A percentile compares a stretch with the other conserved stretches of the same genome.
These are phyloP conservation scores for Aristolochia contorta DNA, from an alignment of 164 flowering plant species.

Conservation along the genomic window DNA sequence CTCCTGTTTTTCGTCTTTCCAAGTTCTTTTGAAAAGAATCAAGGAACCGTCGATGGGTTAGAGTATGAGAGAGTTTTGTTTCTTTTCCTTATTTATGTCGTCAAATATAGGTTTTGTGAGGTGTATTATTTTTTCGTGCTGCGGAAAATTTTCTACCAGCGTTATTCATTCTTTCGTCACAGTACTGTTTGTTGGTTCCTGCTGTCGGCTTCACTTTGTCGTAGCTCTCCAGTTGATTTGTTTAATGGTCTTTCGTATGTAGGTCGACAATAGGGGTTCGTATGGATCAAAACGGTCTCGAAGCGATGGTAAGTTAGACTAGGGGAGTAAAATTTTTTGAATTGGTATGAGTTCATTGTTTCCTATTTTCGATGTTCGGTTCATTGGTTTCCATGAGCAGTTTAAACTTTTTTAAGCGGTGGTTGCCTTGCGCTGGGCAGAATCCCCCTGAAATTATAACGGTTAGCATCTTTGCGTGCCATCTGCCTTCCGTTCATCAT, in stretches of 20 bases:
- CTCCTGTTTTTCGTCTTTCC: no score
- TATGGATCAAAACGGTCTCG: constrained; percentile 34
- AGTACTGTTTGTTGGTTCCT: neutral
- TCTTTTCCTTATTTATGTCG: no score
- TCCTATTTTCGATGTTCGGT: neutral
- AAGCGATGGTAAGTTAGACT: constrained; percentile 22
- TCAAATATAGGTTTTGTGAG: no score
- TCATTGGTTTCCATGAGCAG: neutral
- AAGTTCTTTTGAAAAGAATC: neutral
- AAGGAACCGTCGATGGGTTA: no score
- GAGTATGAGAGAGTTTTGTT: no score
- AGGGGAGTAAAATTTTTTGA: neutral
- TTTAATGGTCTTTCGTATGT: neutral
- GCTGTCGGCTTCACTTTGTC: neutral
- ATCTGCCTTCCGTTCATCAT: no score
- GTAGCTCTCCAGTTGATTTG: neutral
- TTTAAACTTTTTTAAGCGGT: no score
- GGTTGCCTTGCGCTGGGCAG: no score
- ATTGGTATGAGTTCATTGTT: neutral
- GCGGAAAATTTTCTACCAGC: no score
- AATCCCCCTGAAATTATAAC: no score
- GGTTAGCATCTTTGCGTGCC: no score
- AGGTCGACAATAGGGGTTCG: constrained; percentile 24
- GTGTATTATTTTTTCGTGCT: no score
- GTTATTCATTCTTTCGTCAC: neutral